phyloP scores from a whole-genome alignment of 352 stramenopile genomes.

The Globisporangium recalcitrans region DNA sequence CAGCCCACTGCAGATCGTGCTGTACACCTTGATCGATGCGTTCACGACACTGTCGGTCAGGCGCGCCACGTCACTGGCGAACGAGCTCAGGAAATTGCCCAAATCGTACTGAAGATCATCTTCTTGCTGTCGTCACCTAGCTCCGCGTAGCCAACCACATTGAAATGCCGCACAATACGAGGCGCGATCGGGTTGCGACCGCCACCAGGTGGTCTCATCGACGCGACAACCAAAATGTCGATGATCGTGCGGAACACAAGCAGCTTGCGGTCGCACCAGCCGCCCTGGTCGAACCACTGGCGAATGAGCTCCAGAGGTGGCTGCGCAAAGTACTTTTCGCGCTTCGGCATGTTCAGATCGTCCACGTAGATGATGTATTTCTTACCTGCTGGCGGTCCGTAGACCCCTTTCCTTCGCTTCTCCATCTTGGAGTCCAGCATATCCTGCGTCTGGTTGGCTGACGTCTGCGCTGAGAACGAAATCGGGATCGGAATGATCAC shows the following conservation, averaged over 20 bases:
- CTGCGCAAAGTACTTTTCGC: conserved; percentile 92
- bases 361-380: conserved; percentile 94
- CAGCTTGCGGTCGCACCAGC: conserved; percentile 94
- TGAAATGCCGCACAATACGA: conserved; percentile 90
- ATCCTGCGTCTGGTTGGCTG: conserved; percentile 90
- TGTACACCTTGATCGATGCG: conserved; percentile 89
- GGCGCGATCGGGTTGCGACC: conserved; percentile 90
- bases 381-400: conserved; percentile 87
- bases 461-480: conserved; percentile 91
- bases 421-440: conserved; percentile 91
- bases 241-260: conserved; percentile 88
- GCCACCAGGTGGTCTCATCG: conserved; percentile 90
- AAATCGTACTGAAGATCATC: conserved; percentile 93
- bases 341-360: conserved; percentile 95
- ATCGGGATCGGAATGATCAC: conserved; percentile 89
- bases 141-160: conserved; percentile 90
- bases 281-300: conserved; percentile 92
- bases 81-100: conserved; percentile 68
- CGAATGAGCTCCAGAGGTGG: conserved; percentile 93
- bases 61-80: conserved; percentile 44
- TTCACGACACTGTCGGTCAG: conserved; percentile 69
- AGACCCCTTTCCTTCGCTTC: conserved; percentile 91
- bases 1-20: conserved; percentile 85
- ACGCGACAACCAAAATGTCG: conserved; percentile 86
- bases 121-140: conserved; percentile 86